Conservation (phyloP, 2,329 filamentous ascomycete genomes). For the Trichoderma arundinaceum region DNA sequence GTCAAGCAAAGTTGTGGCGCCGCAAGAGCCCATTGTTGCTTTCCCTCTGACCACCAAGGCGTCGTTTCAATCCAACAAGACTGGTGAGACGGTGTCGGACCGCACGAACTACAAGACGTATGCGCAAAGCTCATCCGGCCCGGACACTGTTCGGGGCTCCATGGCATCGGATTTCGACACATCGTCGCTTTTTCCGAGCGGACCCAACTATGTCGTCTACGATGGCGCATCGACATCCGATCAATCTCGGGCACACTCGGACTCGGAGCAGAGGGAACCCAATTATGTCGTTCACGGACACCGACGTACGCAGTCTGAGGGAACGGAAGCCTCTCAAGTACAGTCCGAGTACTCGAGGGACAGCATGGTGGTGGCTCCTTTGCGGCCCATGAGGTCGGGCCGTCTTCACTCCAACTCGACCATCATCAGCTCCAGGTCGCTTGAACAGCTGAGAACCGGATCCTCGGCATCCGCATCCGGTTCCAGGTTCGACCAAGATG, state of each 20-base stretch:
- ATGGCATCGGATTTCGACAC: slow-evolving; percentile 47
- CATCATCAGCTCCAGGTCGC: slow-evolving; percentile 57
- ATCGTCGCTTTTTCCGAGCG: slow-evolving; percentile 50
- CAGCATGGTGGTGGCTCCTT: slow-evolving; percentile 62
- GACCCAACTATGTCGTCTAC: slow-evolving; percentile 59
- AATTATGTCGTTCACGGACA: slow-evolving; percentile 62
- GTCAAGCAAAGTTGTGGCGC: slow-evolving; percentile 2
- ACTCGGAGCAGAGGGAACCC: slow-evolving; percentile 49
- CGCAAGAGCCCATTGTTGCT: slow-evolving; percentile 12
- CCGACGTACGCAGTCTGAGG: slow-evolving; percentile 50
- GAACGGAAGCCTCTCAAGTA: slow-evolving; percentile 43
- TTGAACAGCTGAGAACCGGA: slow-evolving; percentile 58
- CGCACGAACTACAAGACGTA: slow-evolving; percentile 62
- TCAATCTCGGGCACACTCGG: slow-evolving; percentile 45
- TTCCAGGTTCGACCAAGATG: slow-evolving; percentile 55
- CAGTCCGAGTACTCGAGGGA: slow-evolving; percentile 63
- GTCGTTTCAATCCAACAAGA: slow-evolving; percentile 40
- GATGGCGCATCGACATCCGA: slow-evolving; percentile 57
- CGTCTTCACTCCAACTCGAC: slow-evolving; percentile 52
- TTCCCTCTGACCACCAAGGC: slow-evolving; percentile 36
- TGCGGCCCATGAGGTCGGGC: slow-evolving; percentile 45
- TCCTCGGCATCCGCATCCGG: slow-evolving; percentile 64
- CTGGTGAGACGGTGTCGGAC: slow-evolving; percentile 55
- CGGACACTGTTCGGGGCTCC: slow-evolving; percentile 19
- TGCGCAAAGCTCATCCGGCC: slow-evolving; percentile 51